Percentiles rank a stretch among this genome's conserved stretches.
phyloP scores from a whole-genome alignment of 768 basidiomycete genomes.

The Xerocomus potaroensis region DNA sequence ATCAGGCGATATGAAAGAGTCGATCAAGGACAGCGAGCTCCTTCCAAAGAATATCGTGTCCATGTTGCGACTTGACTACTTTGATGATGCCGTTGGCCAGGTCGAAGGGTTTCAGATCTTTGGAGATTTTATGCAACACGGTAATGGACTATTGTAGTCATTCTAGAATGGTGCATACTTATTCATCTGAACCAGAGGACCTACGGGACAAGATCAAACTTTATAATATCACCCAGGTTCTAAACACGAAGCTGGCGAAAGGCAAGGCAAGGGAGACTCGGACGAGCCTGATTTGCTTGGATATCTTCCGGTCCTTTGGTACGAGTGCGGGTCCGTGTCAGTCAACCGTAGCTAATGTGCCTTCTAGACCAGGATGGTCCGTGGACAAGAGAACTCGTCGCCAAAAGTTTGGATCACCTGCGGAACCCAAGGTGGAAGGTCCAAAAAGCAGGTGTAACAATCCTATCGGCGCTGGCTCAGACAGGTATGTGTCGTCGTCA shows the following conservation, averaged over 20 bases:
- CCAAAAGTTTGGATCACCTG: constrained; percentile 6
- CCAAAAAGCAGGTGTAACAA: constrained; percentile 22
- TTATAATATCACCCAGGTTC: constrained; percentile 15
- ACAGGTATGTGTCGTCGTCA: constrained; percentile 8
- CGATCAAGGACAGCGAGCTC: constrained; percentile 3
- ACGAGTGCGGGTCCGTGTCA: background rate
- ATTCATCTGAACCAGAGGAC: constrained; percentile 5
- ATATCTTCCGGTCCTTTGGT: constrained; percentile 21
- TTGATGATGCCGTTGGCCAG: constrained; percentile 21
- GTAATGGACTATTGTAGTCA: constrained; percentile 5
- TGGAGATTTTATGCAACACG: constrained; percentile 16
- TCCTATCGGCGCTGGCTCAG: constrained; percentile 20
- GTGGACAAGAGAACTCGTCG: constrained; percentile 13
- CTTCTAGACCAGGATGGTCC: constrained; percentile 6
- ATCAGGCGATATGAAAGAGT: constrained; percentile 13
- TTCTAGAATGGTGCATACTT: background rate
- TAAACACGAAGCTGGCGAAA: constrained; percentile 13
- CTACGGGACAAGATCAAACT: constrained; percentile 11
- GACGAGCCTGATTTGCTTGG: constrained; percentile 23
- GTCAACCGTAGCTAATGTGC: background rate
- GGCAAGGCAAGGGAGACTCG: constrained; percentile 13
- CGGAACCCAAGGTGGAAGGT: constrained; percentile 5
- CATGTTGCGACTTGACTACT: constrained; percentile 24
- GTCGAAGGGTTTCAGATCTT: constrained; percentile 26
- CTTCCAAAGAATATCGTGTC: constrained; percentile 17